Conservation (phyloP, 208 protist genomes). For the Leishmania mexicana region DNA sequence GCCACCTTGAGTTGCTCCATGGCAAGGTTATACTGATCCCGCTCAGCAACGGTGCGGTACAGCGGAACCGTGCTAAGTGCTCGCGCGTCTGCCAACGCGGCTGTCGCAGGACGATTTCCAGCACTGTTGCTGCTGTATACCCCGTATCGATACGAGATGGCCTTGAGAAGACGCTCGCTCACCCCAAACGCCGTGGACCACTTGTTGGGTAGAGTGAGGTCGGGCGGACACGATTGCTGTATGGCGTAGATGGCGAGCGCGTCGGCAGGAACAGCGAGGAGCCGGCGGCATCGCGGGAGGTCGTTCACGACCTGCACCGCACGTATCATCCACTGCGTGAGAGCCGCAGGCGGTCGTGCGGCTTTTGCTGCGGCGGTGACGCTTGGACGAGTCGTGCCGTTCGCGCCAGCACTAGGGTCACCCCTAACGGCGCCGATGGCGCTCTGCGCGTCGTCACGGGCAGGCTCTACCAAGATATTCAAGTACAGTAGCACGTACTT, state of each 20-base stretch:
- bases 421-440: not conserved
- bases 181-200: conserved; percentile 73
- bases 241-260: conserved; percentile 72
- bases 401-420: not conserved
- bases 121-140: conserved; percentile 10
- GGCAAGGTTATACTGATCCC: conserved; percentile 9
- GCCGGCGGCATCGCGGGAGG: conserved; percentile 49
- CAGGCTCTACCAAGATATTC: conserved; percentile 47
- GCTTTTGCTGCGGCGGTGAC: not conserved
- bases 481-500: conserved; percentile 80
- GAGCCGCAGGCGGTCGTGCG: conserved; percentile 19
- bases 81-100: conserved; percentile 20
- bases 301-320: conserved; percentile 78
- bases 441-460: not conserved
- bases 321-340: conserved; percentile 55
- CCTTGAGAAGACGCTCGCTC: not conserved
- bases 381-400: not conserved
- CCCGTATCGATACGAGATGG: conserved; percentile 23
- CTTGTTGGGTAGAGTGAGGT: conserved; percentile 40
- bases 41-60: conserved; percentile 31
- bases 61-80: conserved; percentile 9
- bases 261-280: conserved; percentile 36
- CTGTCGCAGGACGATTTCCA: conserved; percentile 8
- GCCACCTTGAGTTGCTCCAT: conserved; percentile 7
- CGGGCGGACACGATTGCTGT: conserved; percentile 33